These are phyloP conservation scores for Ananas comosus DNA, from an alignment of 176 grass and related monocot species.

Conservation along the genomic window DNA sequence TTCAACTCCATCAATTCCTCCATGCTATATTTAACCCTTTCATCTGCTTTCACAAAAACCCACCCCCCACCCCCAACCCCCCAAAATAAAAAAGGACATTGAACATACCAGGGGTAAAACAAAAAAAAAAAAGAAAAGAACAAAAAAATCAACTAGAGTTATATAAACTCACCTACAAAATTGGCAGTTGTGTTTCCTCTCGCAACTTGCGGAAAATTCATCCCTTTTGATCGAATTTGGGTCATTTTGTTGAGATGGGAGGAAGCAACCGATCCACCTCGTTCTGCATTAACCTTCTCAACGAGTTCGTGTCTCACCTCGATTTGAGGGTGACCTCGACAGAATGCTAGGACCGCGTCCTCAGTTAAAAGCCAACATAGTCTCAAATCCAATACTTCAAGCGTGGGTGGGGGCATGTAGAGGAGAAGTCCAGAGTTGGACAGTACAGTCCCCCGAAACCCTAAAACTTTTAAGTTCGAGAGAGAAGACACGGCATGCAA, in stretches of 20 bases:
- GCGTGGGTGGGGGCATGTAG: conserved; percentile 39
- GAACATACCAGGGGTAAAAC: background rate
- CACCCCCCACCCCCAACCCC: too few relatives aligned
- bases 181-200: conserved; percentile 10
- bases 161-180: conserved; percentile 49
- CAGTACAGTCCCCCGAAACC: conserved; percentile 66
- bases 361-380: conserved; percentile 71
- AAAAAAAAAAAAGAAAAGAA: background rate
- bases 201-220: conserved; percentile 8
- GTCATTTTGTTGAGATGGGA: conserved; percentile 20
- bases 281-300: conserved; percentile 20
- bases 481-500: conserved; percentile 43
- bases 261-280: conserved; percentile 5
- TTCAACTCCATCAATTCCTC: conserved; percentile 59
- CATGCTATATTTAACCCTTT: conserved; percentile 63
- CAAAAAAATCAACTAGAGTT: background rate
- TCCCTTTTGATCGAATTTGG: conserved; percentile 24
- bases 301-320: conserved; percentile 53
- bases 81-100: conserved; percentile 13
- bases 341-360: conserved; percentile 44
- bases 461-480: conserved; percentile 51
- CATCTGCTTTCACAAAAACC: conserved; percentile 34
- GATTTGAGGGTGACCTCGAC: conserved; percentile 45
- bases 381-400: conserved; percentile 57
- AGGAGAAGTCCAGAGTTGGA: conserved; percentile 54